Evolutionary conservation across 768 basidiomycete genomes (phyloP), one percentile per base, ranked within the genome.

Genomic region (Lactarius hengduanensis): DNA sequence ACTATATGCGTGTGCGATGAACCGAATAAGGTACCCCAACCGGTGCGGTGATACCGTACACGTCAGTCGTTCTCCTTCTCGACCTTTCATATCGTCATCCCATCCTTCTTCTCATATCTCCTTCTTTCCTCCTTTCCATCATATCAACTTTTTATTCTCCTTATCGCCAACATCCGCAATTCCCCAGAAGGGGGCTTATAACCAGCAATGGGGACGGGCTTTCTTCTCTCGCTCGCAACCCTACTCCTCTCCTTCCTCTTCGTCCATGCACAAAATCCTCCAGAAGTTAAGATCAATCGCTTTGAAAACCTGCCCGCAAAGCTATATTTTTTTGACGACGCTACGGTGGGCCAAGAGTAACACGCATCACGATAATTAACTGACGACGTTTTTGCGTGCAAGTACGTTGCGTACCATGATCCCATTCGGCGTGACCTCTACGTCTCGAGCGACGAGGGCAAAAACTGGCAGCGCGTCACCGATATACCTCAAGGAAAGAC

Each of bases 321-420:
- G 71, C 74, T 96, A 61, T 91, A 90, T 79, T 98, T 94, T 82
- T 97, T 98, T 78, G 92, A 98, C 69, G 96, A 97, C 78, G 89
- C 92, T 8, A 77, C 88, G 36, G 96, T 28, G 28, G 1, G 89
- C 22, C 13, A 26, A 1, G 13, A 50, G 22, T 80, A 28, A 8
- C 28, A 50, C 45, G 9, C 28, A 16, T 47, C 32, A 18, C 32
- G 16, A 5, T 32, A 30, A 57, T 40, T 47, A 66, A 7, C 3
- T 59, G 10, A 47, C 58, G 28, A 57, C 13, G 7, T 60, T 34
- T 6, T 28, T 45, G 15, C 16, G 22, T 6, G 15, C 0, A 74
- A 90, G 87, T 79, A 77, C 28, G 90, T 88, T n/a, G 79, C 96
- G 58, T 94, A 91, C 72, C 92, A 94, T 72, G 95, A 98, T 76